These are phyloP conservation scores for Arxiozyma heterogenica DNA, from an alignment of 1,139 yeast genomes.

Conservation along the genomic window DNA sequence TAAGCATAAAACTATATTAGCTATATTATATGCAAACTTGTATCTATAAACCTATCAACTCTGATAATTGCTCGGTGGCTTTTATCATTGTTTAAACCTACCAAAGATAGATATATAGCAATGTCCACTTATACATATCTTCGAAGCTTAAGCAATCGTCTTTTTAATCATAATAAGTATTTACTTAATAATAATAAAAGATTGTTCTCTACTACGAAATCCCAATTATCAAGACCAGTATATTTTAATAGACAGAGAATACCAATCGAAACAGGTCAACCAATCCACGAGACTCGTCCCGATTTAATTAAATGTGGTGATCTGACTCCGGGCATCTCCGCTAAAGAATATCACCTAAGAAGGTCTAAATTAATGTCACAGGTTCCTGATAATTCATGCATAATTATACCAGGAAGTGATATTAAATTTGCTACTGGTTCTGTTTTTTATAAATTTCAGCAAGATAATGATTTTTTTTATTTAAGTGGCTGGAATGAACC, in stretches of 20 bases:
- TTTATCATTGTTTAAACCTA: too few relatives aligned
- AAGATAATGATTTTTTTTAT: conserved; percentile 78
- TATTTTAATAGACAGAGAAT: conserved; percentile 12
- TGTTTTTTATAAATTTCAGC: conserved; percentile 87
- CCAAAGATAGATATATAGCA: too few relatives aligned
- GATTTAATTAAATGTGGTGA: conserved; percentile 64
- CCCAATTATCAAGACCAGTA: neutral
- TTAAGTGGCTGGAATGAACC: conserved; percentile 94
- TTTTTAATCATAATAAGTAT: neutral
- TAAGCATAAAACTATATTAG: too few relatives aligned
- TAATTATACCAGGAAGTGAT: conserved; percentile 64
- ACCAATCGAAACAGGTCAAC: conserved; percentile 57
- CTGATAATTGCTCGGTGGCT: too few relatives aligned
- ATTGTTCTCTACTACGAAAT: neutral
- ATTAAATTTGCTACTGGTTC: conserved; percentile 78
- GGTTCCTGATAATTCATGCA: conserved; percentile 58
- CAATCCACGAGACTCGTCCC: conserved; percentile 78
- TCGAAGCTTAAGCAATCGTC: neutral
- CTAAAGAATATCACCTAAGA: conserved; percentile 70
- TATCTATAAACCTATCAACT: too few relatives aligned
- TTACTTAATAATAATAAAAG: neutral
- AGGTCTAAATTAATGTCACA: conserved; percentile 47
- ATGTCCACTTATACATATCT: too few relatives aligned
- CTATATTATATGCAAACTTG: too few relatives aligned
- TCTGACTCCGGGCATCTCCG: conserved; percentile 80